phyloP scores from a whole-genome alignment of 106 monocot species.

The Ottelia alismoides region DNA sequence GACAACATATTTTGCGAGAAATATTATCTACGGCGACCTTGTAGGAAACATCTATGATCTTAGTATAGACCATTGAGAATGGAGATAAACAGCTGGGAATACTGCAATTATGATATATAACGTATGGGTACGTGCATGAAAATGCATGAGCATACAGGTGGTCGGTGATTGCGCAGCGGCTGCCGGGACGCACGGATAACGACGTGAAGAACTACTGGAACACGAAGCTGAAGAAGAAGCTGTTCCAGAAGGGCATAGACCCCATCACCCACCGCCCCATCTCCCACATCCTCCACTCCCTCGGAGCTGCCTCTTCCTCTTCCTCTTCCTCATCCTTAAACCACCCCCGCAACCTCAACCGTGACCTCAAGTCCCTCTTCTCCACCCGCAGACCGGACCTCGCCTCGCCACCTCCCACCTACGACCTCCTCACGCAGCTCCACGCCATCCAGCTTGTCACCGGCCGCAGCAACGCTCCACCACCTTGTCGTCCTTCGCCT shows the following conservation, averaged over 20 bases:
- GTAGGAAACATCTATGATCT: too few relatives aligned
- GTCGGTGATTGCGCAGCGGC: slow-evolving; percentile 74
- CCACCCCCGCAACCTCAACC: slow-evolving; percentile 12
- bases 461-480: background rate
- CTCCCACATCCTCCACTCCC: slow-evolving; percentile 44
- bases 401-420: background rate
- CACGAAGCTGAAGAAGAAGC: slow-evolving; percentile 56
- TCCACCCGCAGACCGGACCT: background rate
- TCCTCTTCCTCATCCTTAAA: background rate
- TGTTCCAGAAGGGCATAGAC: slow-evolving; percentile 70
- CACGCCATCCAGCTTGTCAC: slow-evolving; percentile 13
- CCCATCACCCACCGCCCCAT: slow-evolving; percentile 96
- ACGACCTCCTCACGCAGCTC: slow-evolving; percentile 8
- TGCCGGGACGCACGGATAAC: slow-evolving; percentile 42
- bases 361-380: slow-evolving; percentile 9
- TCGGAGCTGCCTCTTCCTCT: background rate
- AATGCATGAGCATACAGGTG: too few relatives aligned
- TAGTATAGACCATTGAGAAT: too few relatives aligned
- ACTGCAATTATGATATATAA: too few relatives aligned
- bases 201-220: slow-evolving; percentile 30
- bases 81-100: too few relatives aligned
- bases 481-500: background rate
- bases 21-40: too few relatives aligned
- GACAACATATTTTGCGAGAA: too few relatives aligned
- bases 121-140: too few relatives aligned